These are phyloP conservation scores for Sechiopsis laciniata DNA, from an alignment of 306 rosid genomes.

Conservation along the genomic window DNA sequence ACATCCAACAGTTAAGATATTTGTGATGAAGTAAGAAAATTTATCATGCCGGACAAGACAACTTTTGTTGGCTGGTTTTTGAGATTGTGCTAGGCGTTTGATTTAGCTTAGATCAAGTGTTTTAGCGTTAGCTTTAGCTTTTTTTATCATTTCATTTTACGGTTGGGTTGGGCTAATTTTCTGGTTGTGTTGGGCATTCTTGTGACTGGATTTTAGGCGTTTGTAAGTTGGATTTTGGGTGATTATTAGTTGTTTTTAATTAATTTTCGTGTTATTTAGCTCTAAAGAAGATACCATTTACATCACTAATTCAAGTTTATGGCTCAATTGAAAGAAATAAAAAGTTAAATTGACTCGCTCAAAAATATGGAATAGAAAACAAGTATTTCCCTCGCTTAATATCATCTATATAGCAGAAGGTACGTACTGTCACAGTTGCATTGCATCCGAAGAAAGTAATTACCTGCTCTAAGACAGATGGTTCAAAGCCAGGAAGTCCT, in stretches of 20 bases:
- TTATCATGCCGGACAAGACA: background rate
- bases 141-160: background rate
- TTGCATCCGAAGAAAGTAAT: constrained; percentile 21
- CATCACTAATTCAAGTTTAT: background rate
- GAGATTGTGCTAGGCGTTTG: background rate
- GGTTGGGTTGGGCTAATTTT: background rate
- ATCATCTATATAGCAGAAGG: too few relatives aligned
- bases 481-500: constrained; percentile 72
- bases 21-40: background rate
- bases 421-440: background rate
- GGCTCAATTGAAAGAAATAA: background rate
- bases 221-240: background rate
- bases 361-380: background rate
- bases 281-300: background rate
- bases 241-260: background rate
- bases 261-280: background rate
- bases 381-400: background rate
- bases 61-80: constrained; percentile 4
- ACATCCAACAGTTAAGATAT: background rate
- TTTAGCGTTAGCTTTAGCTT: background rate
- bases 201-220: background rate
- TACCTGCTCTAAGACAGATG: constrained; percentile 79
- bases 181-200: background rate
- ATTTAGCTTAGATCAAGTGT: background rate
- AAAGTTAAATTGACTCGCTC: background rate